Evolutionary conservation across 2,329 filamentous ascomycete species (phyloP), one percentile per base, ranked within the genome.

Genomic region (Fusarium sp.): DNA sequence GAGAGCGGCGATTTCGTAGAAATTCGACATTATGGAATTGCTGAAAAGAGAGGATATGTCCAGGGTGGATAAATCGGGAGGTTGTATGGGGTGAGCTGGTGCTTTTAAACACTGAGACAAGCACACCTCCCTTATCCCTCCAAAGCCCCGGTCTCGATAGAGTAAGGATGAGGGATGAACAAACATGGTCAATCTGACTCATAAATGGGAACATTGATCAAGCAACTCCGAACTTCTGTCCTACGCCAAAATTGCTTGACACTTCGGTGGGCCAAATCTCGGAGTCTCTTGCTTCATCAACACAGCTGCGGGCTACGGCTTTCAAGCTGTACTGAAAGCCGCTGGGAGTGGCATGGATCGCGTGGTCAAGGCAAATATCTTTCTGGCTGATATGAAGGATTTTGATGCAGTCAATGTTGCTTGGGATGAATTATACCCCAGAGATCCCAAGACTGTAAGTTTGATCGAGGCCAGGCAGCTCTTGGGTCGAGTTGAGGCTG

Each of bases 361-460:
- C 1, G 53, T 69, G 1, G 53, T 69, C 1, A 69, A 60, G 31
- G 59, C 59, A 20, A 69, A 69, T 16, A 29, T 69, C n/a, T 69
- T 70, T 29, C 17, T 70, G 9, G 2, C 8, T 1, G 14, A 70
- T 2, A 69, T 70, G 59, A 60, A 64, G 3, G 44, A 69, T 6
- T 70, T 69, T 1, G 55, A 4, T 1, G 53, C 51, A 2, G 14
- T 70, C 4, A 70, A 70, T 9, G 7, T 16, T 17, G 66, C 55
- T 5, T 70, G 60, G 66, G 67, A 65, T 31, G 60, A 70, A 12
- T 51, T 61, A 6, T 70, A 60, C 1, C 60, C 67, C 0, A 5
- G 8, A 1, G 24, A 65, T 0, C 67, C 60, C 0, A 70, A 69
- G 12, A 55, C 67, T 17, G 67, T 65, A 1, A 60, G 65, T 17